phyloP scores from a whole-genome alignment of 2,329 filamentous ascomycete species.

The Colletotrichum spinosum region DNA sequence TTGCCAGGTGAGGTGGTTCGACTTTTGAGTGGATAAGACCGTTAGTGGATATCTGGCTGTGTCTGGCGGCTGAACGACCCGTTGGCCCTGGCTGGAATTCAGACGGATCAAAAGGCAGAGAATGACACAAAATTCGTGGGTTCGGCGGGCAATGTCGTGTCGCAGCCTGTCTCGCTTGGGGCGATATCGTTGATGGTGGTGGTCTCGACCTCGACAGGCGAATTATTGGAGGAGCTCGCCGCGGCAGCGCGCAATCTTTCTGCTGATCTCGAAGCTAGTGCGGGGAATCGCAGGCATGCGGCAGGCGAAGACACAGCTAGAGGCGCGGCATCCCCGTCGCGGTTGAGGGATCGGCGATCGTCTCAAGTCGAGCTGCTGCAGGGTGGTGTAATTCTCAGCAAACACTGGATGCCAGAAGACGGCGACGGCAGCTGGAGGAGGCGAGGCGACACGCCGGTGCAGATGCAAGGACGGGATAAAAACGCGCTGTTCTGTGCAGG shows the following conservation, averaged over 20 bases:
- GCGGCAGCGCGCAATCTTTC: slow-evolving; percentile 26
- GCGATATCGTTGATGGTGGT: slow-evolving; percentile 16
- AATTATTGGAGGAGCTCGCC: slow-evolving; percentile 19
- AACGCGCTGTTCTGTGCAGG: too few relatives aligned
- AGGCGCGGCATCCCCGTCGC: slow-evolving; percentile 27
- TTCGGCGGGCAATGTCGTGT: slow-evolving; percentile 8
- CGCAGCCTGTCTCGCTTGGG: slow-evolving; percentile 13
- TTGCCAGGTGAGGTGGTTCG: neutral
- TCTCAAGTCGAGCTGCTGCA: slow-evolving; percentile 26
- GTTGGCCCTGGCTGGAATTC: neutral
- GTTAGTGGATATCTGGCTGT: neutral
- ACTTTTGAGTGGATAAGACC: neutral
- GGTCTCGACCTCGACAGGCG: slow-evolving; percentile 17
- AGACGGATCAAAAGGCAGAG: neutral
- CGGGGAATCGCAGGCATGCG: slow-evolving; percentile 34
- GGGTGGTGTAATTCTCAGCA: slow-evolving; percentile 8
- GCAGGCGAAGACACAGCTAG: slow-evolving; percentile 20
- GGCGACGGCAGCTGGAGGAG: neutral
- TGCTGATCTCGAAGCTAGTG: slow-evolving; percentile 34
- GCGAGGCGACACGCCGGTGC: slow-evolving; percentile 7
- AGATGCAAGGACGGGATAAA: neutral
- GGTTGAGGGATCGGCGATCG: slow-evolving; percentile 34
- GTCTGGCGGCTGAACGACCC: slow-evolving; percentile 7
- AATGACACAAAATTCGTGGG: neutral
- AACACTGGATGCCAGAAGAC: too few relatives aligned